Percentiles rank a stretch among this genome's conserved stretches.
These are phyloP conservation scores for Paracoccidioides brasiliensis DNA, from an alignment of 2,329 filamentous ascomycete species.

Conservation along the genomic window DNA sequence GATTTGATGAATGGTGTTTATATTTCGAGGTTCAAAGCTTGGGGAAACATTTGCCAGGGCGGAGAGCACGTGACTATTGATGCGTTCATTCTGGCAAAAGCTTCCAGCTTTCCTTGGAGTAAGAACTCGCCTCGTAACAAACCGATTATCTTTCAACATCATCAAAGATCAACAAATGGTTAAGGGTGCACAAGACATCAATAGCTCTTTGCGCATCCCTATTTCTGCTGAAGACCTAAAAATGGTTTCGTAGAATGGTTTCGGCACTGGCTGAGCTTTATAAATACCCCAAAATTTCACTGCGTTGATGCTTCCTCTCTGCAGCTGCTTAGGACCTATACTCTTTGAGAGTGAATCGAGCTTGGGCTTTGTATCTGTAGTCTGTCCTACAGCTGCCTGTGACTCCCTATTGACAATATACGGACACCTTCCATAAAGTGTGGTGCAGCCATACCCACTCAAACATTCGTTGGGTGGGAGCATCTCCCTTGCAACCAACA, in stretches of 20 bases:
- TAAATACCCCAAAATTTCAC: neutral
- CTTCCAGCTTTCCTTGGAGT: neutral
- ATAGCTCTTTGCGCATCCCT: neutral
- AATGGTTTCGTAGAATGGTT: neutral
- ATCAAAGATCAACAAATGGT: neutral
- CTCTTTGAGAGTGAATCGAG: neutral
- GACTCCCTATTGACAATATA: neutral
- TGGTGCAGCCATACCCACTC: neutral
- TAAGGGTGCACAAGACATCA: neutral
- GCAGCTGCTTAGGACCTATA: neutral
- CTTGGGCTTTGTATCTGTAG: neutral
- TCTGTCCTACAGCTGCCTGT: neutral
- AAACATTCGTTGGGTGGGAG: neutral
- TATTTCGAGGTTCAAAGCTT: no score
- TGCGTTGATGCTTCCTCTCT: neutral
- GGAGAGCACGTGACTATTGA: no score
- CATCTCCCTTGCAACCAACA: neutral
- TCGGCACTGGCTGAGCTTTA: neutral
- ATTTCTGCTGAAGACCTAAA: neutral
- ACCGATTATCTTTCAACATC: no score
- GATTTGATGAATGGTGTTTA: no score
- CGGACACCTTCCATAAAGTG: neutral
- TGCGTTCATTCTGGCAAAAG: no score
- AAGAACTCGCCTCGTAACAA: no score
- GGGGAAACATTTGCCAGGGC: no score